Evolutionary conservation across 192 early-diverging fungal species (phyloP).

Genomic region (Glomus cerebriforme): DNA sequence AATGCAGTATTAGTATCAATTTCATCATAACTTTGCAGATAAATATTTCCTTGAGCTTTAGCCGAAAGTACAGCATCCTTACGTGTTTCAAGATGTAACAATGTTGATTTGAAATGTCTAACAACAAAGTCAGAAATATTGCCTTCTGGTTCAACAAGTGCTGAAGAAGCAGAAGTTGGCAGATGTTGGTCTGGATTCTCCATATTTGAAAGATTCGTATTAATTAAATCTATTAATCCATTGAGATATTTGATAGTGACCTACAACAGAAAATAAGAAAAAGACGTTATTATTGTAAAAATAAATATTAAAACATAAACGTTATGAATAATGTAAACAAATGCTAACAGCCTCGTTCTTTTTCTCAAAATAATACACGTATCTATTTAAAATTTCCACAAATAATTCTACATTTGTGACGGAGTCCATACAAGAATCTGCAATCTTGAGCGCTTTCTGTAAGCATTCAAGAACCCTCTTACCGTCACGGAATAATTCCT

Average conservation of each 20-base stretch:
- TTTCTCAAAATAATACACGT: slow-evolving; percentile 94
- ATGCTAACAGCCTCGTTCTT: slow-evolving; percentile 79
- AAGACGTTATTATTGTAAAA: neutral
- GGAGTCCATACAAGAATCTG: slow-evolving; percentile 91
- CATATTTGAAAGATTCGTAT: slow-evolving; percentile 75
- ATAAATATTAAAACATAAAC: neutral
- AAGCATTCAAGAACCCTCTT: slow-evolving; percentile 87
- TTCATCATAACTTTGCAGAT: slow-evolving; percentile 17
- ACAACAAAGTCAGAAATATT: slow-evolving; percentile 67
- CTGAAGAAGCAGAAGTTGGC: slow-evolving; percentile 61
- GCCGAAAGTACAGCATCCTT: slow-evolving; percentile 38
- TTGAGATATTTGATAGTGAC: slow-evolving; percentile 93
- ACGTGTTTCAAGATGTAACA: slow-evolving; percentile 61
- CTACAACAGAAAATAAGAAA: slow-evolving; percentile 35
- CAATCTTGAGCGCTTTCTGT: slow-evolving; percentile 93
- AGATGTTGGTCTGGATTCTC: slow-evolving; percentile 73
- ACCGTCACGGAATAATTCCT: slow-evolving; percentile 78
- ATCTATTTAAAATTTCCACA: slow-evolving; percentile 96
- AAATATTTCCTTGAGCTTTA: slow-evolving; percentile 21
- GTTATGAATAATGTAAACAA: neutral
- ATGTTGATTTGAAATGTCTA: slow-evolving; percentile 70
- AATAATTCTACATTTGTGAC: slow-evolving; percentile 89
- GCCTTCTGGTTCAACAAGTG: slow-evolving; percentile 61
- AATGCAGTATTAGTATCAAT: slow-evolving; percentile 20
- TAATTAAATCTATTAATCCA: slow-evolving; percentile 92